A percentile compares a stretch with the other conserved stretches of the same genome.
Conservation (phyloP, 345 rosid species). For the Citrus unshiu region DNA sequence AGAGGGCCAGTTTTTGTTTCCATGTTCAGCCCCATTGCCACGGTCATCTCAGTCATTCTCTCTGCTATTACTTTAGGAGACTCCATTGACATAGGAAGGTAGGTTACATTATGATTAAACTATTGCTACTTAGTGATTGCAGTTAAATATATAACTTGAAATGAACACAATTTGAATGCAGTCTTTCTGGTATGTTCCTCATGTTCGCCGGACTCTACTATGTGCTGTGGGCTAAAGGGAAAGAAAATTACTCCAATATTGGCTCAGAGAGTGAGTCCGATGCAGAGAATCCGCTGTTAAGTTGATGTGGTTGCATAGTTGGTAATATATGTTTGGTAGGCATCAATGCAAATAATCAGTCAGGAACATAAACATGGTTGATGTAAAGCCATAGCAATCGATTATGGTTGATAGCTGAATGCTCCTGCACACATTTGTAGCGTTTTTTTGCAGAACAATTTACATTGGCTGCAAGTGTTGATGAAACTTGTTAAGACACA, state of each 20-base stretch:
- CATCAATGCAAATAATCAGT: background rate
- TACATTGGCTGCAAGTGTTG: background rate
- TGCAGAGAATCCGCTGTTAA: slow-evolving; percentile 63
- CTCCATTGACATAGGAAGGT: slow-evolving; percentile 66
- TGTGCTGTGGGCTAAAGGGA: slow-evolving; percentile 92
- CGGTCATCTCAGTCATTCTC: slow-evolving; percentile 57
- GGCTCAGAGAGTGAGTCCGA: slow-evolving; percentile 46
- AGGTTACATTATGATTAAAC: background rate
- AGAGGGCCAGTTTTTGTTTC: slow-evolving; percentile 87
- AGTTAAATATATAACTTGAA: background rate
- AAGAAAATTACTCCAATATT: slow-evolving; percentile 39
- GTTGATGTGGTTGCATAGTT: slow-evolving; percentile 20
- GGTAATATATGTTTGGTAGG: background rate
- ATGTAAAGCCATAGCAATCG: background rate
- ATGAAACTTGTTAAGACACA: background rate
- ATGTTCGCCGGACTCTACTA: slow-evolving; percentile 81
- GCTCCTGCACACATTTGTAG: background rate
- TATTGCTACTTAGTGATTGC: background rate
- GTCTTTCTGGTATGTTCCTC: slow-evolving; percentile 72
- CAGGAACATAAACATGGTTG: background rate
- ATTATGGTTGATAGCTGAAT: too few species aligned
- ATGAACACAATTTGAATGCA: slow-evolving; percentile 27
- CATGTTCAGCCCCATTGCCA: slow-evolving; percentile 78
- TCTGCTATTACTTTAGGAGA: slow-evolving; percentile 65
- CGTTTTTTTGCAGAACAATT: slow-evolving; percentile 4